phyloP scores from a whole-genome alignment of 805 yeast genomes.

The Suhomyces tanzawaensis region DNA sequence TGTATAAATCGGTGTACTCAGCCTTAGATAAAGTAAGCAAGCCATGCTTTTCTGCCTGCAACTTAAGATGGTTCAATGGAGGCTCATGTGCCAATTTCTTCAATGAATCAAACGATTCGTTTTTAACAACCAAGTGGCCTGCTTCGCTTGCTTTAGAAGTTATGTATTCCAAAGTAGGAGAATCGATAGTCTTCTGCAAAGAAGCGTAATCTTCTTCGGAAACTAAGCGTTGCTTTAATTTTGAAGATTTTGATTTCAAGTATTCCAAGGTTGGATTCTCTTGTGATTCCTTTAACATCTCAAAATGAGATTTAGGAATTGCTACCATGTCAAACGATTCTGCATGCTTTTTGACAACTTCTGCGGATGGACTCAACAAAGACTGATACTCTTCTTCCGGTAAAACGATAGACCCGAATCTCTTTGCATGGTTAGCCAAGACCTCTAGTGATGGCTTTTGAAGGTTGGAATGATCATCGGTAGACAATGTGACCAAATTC shows the following conservation, averaged over 20 bases:
- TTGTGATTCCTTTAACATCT: constrained; percentile 8
- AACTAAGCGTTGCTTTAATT: constrained; percentile 4
- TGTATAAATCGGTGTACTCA: constrained; percentile 33
- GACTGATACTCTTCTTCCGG: constrained; percentile 2
- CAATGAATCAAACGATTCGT: constrained; percentile 6
- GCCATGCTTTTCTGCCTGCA: constrained; percentile 32
- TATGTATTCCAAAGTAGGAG: constrained; percentile 19
- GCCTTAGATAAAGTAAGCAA: constrained; percentile 29
- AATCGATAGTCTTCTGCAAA: constrained; percentile 11
- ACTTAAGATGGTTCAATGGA: constrained; percentile 30
- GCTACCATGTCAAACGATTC: constrained; percentile 16
- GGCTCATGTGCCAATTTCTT: constrained; percentile 14
- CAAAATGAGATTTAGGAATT: constrained; percentile 12
- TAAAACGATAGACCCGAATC: constrained; percentile 12
- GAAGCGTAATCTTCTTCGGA: constrained; percentile 10
- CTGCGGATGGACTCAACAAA: constrained; percentile 22
- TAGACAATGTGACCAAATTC: constrained; percentile 8
- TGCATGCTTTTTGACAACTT: constrained; percentile 33
- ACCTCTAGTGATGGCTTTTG: constrained; percentile 19
- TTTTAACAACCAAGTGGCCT: constrained; percentile 7
- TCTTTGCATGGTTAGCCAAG: constrained; percentile 12
- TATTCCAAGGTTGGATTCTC: constrained; percentile 6
- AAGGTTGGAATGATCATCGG: constrained; percentile 2
- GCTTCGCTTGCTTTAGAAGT: constrained; percentile 5
- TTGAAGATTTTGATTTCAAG: constrained; percentile 3